Percentiles rank a stretch among this genome's conserved stretches.
phyloP scores from a whole-genome alignment of 176 grass and related monocot genomes.

The Paspalum vaginatum region DNA sequence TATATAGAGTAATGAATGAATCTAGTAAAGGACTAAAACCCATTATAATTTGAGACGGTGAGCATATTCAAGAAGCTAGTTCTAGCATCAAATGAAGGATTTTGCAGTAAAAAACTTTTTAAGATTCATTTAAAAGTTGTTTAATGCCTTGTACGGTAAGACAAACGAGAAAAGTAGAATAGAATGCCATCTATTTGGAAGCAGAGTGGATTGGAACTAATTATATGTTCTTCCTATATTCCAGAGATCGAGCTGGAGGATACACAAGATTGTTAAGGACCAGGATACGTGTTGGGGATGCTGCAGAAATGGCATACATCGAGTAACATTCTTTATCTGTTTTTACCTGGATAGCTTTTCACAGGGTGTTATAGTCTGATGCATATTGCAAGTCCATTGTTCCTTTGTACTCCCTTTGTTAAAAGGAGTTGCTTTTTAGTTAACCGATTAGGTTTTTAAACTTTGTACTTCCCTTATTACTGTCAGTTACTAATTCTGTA shows the following conservation, averaged over 20 bases:
- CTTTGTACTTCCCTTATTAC: neutral
- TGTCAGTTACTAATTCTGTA: neutral
- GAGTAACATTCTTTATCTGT: conserved; percentile 64
- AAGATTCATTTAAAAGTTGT: neutral
- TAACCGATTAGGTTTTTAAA: neutral
- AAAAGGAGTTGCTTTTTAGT: neutral
- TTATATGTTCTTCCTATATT: neutral
- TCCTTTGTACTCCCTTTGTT: neutral
- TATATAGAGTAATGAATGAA: too few species aligned
- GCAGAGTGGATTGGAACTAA: neutral
- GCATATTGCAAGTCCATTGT: neutral
- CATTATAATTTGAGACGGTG: too few species aligned
- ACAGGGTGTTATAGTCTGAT: neutral
- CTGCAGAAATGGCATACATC: conserved; percentile 91
- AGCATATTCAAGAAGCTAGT: neutral
- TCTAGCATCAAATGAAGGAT: neutral
- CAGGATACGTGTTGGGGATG: conserved; percentile 85
- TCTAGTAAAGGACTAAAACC: too few species aligned
- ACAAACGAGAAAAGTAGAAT: neutral
- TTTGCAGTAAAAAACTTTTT: neutral
- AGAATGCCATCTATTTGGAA: neutral
- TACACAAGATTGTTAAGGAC: conserved; percentile 84
- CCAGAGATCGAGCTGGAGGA: conserved; percentile 79
- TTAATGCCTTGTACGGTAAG: neutral
- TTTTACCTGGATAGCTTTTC: neutral